These are phyloP conservation scores for Mucor plumbeus DNA, from an alignment of 371 early-diverging fungal species.

Conservation along the genomic window DNA sequence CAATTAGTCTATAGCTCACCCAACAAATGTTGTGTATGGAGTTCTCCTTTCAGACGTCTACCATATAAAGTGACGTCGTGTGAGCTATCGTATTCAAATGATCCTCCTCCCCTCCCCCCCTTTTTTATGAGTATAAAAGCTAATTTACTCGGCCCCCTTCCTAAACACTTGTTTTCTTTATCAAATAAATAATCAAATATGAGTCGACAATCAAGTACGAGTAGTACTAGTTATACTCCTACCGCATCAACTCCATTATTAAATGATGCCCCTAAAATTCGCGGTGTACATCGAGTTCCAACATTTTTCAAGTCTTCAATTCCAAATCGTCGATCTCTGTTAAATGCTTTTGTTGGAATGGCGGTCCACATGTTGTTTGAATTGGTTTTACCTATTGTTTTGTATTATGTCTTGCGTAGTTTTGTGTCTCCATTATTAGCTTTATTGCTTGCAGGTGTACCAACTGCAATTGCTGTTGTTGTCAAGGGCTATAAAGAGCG, in stretches of 20 bases:
- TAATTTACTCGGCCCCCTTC: background rate
- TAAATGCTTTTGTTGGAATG: conserved; percentile 41
- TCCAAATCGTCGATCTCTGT: conserved; percentile 44
- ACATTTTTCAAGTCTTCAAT: conserved; percentile 48
- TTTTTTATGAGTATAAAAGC: background rate
- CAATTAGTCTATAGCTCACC: background rate
- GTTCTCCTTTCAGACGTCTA: too few species aligned
- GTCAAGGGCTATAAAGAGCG: conserved; percentile 38
- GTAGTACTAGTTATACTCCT: background rate
- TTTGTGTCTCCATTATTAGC: conserved; percentile 48
- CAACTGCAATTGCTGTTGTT: conserved; percentile 44
- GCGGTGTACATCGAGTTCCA: conserved; percentile 36
- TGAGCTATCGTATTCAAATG: background rate
- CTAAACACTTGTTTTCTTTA: conserved; percentile 6
- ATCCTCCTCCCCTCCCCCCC: background rate
- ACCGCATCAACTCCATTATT: conserved; percentile 30
- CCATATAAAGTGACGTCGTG: background rate
- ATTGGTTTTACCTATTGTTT: conserved; percentile 42
- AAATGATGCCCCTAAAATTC: conserved; percentile 15
- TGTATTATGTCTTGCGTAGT: conserved; percentile 49
- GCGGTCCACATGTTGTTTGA: conserved; percentile 46
- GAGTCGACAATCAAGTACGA: conserved; percentile 11
- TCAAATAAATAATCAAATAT: background rate
- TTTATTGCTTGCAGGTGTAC: conserved; percentile 48
- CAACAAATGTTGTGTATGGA: background rate